Conservation (phyloP, 2,329 filamentous ascomycete genomes). For the Alternaria solani region DNA sequence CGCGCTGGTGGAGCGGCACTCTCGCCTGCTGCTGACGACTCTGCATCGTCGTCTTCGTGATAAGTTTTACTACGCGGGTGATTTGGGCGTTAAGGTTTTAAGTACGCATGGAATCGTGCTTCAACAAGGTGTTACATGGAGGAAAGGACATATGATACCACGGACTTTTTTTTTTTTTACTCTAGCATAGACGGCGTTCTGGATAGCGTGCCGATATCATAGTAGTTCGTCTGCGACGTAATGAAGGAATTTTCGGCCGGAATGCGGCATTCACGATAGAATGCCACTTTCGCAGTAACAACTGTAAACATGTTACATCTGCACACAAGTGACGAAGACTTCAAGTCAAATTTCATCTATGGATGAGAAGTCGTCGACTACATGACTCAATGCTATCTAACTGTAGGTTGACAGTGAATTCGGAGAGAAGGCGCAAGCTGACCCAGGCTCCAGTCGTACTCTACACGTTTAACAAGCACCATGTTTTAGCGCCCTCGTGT, state of each 20-base stretch:
- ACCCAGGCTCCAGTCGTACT: background rate
- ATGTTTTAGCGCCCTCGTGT: background rate
- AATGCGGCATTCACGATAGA: background rate
- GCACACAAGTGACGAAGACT: background rate
- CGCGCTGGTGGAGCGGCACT: constrained; percentile 20
- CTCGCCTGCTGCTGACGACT: constrained; percentile 40
- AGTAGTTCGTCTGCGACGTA: background rate
- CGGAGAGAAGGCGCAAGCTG: background rate
- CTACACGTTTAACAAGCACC: background rate
- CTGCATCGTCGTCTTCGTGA: constrained; percentile 40
- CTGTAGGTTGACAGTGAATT: background rate
- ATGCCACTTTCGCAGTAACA: background rate
- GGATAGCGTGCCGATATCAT: constrained; percentile 1
- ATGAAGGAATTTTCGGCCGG: background rate
- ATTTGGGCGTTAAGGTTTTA: background rate
- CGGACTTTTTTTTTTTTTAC: constrained; percentile 11
- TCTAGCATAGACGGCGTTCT: constrained; percentile 7
- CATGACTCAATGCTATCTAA: background rate
- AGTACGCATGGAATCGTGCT: background rate
- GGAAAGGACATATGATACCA: constrained; percentile 16
- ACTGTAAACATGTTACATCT: background rate
- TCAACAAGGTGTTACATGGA: background rate
- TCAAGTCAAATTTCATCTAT: background rate
- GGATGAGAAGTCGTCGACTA: background rate
- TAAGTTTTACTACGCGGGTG: background rate